Evolutionary conservation across 208 protist species (phyloP).

Genomic region (Acanthamoeba comandoni): DNA sequence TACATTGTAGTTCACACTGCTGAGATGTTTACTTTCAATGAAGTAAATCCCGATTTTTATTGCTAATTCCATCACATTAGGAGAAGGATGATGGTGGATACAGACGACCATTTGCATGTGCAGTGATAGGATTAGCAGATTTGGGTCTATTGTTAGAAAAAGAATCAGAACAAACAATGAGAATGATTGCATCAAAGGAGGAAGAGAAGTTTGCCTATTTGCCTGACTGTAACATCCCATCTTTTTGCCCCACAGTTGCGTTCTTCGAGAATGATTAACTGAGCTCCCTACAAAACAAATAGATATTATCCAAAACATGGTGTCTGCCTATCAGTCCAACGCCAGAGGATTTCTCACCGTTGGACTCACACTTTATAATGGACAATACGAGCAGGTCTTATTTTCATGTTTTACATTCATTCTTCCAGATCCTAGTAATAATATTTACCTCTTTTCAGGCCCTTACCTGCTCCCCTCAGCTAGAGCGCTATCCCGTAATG

Average conservation of each 20-base stretch:
- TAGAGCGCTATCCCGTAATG: conserved; percentile 34
- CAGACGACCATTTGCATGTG: conserved; percentile 37
- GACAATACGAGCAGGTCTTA: conserved; percentile 35
- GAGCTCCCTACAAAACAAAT: neutral
- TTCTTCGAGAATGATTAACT: neutral
- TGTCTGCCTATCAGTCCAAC: conserved; percentile 42
- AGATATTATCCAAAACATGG: conserved; percentile 66
- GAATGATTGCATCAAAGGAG: conserved; percentile 56
- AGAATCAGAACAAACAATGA: conserved; percentile 66
- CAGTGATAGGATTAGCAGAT: conserved; percentile 19
- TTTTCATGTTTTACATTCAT: neutral
- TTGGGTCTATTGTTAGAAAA: conserved; percentile 44
- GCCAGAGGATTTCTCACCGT: conserved; percentile 37
- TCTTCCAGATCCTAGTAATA: neutral
- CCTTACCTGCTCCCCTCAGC: conserved; percentile 38
- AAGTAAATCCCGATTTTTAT: neutral
- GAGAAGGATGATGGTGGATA: conserved; percentile 60
- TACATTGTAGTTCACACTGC: neutral
- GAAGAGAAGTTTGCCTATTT: conserved; percentile 67
- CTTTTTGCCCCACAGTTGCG: neutral
- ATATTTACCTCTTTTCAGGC: neutral
- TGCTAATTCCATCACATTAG: neutral
- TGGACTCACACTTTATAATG: conserved; percentile 39
- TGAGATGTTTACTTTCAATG: neutral
- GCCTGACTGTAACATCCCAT: conserved; percentile 30